These are phyloP conservation scores for Nannizzia gypsea DNA, from an alignment of 2,329 filamentous ascomycete species.

Conservation along the genomic window DNA sequence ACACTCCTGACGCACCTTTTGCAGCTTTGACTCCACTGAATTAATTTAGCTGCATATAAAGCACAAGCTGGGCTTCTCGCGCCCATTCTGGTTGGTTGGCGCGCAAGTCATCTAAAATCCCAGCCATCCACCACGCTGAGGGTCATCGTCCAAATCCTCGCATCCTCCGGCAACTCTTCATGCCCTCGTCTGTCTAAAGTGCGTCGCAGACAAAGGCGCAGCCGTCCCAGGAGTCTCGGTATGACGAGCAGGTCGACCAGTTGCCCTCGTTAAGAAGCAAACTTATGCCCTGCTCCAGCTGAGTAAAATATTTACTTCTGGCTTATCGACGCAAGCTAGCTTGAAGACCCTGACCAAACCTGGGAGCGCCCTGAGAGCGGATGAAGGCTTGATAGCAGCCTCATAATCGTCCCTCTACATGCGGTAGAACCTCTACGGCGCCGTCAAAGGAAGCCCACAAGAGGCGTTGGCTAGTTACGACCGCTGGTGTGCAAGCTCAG, in stretches of 20 bases:
- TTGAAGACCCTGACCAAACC: not conserved
- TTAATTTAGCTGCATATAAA: not conserved
- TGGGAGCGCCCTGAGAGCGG: not conserved
- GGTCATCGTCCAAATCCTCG: not conserved
- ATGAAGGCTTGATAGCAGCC: not conserved
- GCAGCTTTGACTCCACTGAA: not conserved
- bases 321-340: not conserved
- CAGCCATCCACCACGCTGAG: not conserved
- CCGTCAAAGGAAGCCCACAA: not conserved
- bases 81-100: not conserved
- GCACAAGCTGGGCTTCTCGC: not conserved
- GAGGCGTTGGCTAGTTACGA: not conserved
- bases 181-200: not conserved
- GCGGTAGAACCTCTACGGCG: not conserved
- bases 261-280: not conserved
- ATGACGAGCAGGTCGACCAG: not conserved
- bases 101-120: not conserved
- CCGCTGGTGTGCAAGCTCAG: not conserved
- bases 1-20: not conserved
- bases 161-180: not conserved
- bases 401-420: not conserved
- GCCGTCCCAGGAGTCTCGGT: not conserved
- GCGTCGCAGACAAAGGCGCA: not conserved
- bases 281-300: not conserved
- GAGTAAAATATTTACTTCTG: not conserved